Conservation (phyloP, 2,329 filamentous ascomycete genomes). For the Penicillium concentricum region DNA sequence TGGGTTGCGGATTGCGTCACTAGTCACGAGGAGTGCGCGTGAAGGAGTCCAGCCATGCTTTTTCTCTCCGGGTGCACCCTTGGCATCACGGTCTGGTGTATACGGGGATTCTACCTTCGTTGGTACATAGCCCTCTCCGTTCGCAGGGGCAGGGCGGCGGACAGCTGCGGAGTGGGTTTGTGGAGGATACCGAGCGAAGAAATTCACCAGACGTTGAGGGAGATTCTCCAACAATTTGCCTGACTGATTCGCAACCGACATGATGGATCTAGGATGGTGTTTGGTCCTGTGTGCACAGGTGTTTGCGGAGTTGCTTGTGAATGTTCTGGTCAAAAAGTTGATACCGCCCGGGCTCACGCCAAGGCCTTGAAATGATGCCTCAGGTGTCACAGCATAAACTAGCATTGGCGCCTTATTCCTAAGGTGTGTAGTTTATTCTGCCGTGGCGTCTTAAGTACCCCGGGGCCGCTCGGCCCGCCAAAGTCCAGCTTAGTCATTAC, state of each 20-base stretch:
- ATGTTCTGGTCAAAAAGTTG: constrained; percentile 8
- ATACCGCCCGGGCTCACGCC: constrained; percentile 5
- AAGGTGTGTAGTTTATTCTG: not conserved
- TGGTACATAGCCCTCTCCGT: constrained; percentile 19
- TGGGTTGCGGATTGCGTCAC: constrained; percentile 64
- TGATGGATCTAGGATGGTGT: constrained; percentile 19
- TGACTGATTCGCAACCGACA: constrained; percentile 21
- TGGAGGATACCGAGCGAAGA: constrained; percentile 89
- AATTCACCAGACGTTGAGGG: constrained; percentile 74
- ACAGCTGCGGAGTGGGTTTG: constrained; percentile 47
- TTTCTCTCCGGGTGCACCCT: constrained; percentile 38
- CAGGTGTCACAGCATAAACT: not conserved
- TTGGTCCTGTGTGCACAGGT: not conserved
- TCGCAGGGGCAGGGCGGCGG: constrained; percentile 31
- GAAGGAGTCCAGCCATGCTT: constrained; percentile 32
- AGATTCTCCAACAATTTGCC: constrained; percentile 44
- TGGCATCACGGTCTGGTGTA: constrained; percentile 43
- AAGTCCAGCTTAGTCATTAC: too few species aligned
- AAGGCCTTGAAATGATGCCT: not conserved
- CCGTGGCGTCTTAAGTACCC: not conserved
- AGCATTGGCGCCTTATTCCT: not conserved
- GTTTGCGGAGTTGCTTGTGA: not conserved
- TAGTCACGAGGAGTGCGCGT: constrained; percentile 35
- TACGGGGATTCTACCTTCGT: constrained; percentile 38
- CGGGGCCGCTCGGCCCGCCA: too few species aligned